These are phyloP conservation scores for Phallus indusiatus DNA, from an alignment of 768 basidiomycete genomes.

Conservation along the genomic window DNA sequence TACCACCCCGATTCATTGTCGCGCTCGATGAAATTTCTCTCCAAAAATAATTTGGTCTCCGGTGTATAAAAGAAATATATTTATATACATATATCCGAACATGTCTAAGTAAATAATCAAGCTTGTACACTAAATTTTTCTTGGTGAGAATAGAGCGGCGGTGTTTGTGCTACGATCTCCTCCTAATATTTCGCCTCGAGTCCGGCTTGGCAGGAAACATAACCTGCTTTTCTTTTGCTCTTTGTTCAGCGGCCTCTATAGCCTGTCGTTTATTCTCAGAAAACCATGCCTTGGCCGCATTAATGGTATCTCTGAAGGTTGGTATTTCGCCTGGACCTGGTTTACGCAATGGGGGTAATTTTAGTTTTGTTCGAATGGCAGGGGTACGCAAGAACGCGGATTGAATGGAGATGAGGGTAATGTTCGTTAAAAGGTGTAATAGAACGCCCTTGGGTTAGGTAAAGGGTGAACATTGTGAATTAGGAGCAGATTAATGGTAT, in stretches of 20 bases:
- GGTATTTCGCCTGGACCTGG: background rate
- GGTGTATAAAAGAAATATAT: no score
- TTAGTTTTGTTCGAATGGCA: constrained; percentile 29
- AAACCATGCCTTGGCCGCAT: background rate
- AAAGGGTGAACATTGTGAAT: background rate
- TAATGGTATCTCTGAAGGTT: background rate
- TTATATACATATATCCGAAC: no score
- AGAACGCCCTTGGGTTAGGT: constrained; percentile 38
- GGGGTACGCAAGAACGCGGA: constrained; percentile 35
- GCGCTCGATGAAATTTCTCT: no score
- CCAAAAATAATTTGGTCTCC: no score
- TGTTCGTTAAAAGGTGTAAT: constrained; percentile 47
- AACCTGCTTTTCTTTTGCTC: background rate
- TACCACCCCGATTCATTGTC: no score
- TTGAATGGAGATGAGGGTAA: constrained; percentile 42
- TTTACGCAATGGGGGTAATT: constrained; percentile 24
- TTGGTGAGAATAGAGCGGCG: no score
- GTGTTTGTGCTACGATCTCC: no score
- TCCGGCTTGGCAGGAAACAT: background rate
- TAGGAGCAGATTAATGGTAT: background rate
- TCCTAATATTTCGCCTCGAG: background rate
- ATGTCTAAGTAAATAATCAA: no score
- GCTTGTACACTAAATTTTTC: no score
- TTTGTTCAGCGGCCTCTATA: background rate
- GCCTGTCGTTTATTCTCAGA: background rate